Percentiles rank a stretch among this genome's conserved stretches.
Evolutionary conservation across 1,284 basidiomycete species (phyloP).

Genomic region (Rhodotorula glutinis): DNA sequence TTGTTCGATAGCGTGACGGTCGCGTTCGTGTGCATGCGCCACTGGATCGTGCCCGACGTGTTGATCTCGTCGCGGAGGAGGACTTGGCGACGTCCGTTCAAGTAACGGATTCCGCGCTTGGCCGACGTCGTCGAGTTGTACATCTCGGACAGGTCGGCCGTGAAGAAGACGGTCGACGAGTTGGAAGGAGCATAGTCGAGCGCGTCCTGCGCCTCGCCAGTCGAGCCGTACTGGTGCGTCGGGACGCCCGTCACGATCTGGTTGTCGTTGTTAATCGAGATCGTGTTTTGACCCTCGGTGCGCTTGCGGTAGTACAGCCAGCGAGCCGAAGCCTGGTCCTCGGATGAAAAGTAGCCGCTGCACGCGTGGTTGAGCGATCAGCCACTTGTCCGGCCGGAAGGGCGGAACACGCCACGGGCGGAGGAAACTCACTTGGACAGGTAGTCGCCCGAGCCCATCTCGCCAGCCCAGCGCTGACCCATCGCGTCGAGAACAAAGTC

Average conservation of each 20-base stretch:
- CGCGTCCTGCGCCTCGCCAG: conserved; percentile 71
- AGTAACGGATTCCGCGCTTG: conserved; percentile 77
- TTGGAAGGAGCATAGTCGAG: conserved; percentile 58
- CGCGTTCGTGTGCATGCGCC: conserved; percentile 92
- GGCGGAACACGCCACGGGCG: background rate
- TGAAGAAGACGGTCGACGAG: conserved; percentile 79
- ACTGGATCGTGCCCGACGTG: conserved; percentile 26
- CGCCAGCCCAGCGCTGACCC: conserved; percentile 92
- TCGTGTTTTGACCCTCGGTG: conserved; percentile 87
- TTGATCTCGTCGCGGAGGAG: conserved; percentile 56
- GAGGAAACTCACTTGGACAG: conserved; percentile 2
- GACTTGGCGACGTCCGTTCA: conserved; percentile 87
- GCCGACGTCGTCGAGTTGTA: conserved; percentile 67
- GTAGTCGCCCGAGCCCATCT: conserved; percentile 71
- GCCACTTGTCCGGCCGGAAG: background rate
- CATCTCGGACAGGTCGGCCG: conserved; percentile 71
- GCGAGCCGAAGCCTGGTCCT: conserved; percentile 61
- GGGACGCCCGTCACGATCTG: conserved; percentile 73
- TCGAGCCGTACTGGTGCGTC: conserved; percentile 56
- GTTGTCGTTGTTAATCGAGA: conserved; percentile 73
- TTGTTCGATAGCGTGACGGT: conserved; percentile 50
- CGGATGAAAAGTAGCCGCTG: conserved; percentile 35
- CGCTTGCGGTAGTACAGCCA: conserved; percentile 90
- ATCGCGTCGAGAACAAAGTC: conserved; percentile 95
- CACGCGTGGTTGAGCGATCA: conserved; percentile 42